Base-by-base conservation (phyloP, 169 alveolate genomes). In the Plasmodium gallinaceum region DNA sequence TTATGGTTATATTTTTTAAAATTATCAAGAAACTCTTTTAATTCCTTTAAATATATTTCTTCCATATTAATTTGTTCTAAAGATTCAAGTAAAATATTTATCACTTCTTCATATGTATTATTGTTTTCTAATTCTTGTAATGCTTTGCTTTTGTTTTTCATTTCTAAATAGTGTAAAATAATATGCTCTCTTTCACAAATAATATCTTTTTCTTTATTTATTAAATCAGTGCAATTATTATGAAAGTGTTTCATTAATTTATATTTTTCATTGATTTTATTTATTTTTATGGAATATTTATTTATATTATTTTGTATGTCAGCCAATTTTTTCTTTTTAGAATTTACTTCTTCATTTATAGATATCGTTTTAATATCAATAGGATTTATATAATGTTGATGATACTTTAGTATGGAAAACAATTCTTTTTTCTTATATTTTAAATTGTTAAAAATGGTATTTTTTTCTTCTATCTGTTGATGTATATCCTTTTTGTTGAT, bases 371-470 rank as follows among this genome's bases (percentile, higher is more conserved):
- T 22, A 8, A 42, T 62, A 6, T 26, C 5, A 12, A 62, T 66
- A 58, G 69, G 89, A 5, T 62, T 20, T 48, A 78, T 60, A 22
- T 78, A 18, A 66, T 51, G 5, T 14, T 64, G 46, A 45, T 78
- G 64, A 43, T 32, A 43, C 16, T 14, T 58, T 51, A 78, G 12
- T 22, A 78, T 16, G 6, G 51, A 7, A 4, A 58, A 12, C 12
- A 46, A 7, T 32, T 64, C 76, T 20, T 65, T 52, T 64, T 78
- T 78, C 26, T 78, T 45, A 16, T 26, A 42, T 65, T 58, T 65
- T 51, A 64, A 78, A n/a, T 48, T 46, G 12, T 26, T 46, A 39
- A 78, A 48, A 12, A 14, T 9, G 20, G n/a, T 65, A 24, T 65
- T 14, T 42, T 16, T 26, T 6, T 78, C 71, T 32, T 78, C 72